Evolutionary conservation across 768 basidiomycete genomes (phyloP).

Genomic region (Lactarius psammicola): DNA sequence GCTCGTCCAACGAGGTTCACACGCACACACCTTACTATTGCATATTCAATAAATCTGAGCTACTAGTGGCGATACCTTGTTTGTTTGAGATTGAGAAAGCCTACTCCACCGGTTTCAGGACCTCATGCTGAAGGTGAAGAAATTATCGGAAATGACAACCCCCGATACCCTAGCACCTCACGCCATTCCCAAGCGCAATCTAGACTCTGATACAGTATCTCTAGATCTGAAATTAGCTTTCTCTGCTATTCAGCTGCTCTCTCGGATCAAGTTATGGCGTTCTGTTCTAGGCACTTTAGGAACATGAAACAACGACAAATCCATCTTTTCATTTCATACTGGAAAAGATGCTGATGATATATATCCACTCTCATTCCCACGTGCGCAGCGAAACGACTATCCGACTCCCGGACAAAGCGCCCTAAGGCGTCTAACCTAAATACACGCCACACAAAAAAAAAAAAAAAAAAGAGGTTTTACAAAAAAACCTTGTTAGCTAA

Average conservation of each 20-base stretch:
- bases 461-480: neutral
- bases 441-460: constrained; percentile 1
- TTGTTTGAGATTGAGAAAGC: neutral
- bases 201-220: neutral
- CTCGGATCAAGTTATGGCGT: neutral
- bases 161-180: neutral
- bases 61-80: neutral
- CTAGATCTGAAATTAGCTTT: neutral
- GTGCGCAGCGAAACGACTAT: neutral
- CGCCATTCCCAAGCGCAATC: neutral
- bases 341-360: neutral
- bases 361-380: neutral
- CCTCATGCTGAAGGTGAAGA: neutral
- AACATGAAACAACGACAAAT: neutral
- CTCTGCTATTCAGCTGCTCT: neutral
- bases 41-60: neutral
- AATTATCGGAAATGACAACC: neutral
- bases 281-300: neutral
- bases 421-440: neutral
- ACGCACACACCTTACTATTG: neutral
- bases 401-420: neutral
- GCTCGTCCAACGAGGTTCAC: neutral
- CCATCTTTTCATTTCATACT: neutral
- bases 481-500: neutral
- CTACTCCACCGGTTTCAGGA: neutral